Evolutionary conservation across 345 rosid genomes (phyloP).

Genomic region (Lepidium africanum): DNA sequence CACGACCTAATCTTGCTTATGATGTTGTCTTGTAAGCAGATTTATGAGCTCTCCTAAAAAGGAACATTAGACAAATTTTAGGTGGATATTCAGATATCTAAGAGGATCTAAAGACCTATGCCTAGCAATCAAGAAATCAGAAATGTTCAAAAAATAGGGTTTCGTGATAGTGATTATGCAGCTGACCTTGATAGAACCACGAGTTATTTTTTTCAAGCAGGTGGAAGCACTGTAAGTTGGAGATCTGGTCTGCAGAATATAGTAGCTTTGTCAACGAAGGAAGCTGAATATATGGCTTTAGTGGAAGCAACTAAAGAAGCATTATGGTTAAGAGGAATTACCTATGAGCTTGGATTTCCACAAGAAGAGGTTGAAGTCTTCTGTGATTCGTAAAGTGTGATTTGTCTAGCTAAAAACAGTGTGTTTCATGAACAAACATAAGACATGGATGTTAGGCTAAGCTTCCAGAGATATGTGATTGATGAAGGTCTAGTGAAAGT

Average conservation of each 20-base stretch:
- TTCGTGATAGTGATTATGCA: background rate
- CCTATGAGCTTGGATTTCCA: background rate
- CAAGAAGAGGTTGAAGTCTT: background rate
- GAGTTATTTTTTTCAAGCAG: background rate
- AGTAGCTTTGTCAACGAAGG: background rate
- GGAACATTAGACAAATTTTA: background rate
- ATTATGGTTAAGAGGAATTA: background rate
- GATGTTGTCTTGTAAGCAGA: background rate
- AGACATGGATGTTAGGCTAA: background rate
- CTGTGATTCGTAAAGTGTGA: background rate
- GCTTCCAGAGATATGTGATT: background rate
- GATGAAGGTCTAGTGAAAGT: background rate
- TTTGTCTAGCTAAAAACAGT: background rate
- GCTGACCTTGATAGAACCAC: background rate
- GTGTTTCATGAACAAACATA: background rate
- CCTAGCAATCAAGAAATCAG: background rate
- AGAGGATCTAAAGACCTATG: background rate
- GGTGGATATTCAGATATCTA: background rate
- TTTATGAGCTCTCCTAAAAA: background rate
- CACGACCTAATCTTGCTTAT: background rate
- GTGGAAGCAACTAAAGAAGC: background rate
- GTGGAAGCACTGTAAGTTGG: background rate
- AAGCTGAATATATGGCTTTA: background rate
- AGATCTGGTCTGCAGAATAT: background rate
- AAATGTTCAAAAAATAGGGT: background rate